These are phyloP conservation scores for Cicer pinnatifidum DNA, from an alignment of 306 rosid species.

Conservation along the genomic window DNA sequence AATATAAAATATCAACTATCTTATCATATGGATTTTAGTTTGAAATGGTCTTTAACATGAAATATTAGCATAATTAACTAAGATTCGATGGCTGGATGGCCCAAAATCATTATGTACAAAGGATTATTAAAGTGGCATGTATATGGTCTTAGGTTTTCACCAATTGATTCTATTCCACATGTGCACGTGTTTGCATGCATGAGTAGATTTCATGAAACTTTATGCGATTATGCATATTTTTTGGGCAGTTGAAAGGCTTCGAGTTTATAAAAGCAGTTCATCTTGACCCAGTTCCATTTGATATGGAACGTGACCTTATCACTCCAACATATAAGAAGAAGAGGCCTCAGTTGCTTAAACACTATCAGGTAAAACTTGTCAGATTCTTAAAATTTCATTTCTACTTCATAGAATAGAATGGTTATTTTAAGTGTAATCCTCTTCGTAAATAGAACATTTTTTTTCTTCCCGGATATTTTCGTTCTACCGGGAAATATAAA, in stretches of 20 bases:
- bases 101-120: not conserved
- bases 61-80: slow-evolving; percentile 4
- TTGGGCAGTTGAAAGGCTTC: slow-evolving; percentile 87
- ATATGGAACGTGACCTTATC: slow-evolving; percentile 90
- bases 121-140: slow-evolving; percentile 1
- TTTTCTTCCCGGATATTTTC: not conserved
- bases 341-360: slow-evolving; percentile 90
- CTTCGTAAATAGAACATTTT: not conserved
- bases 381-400: slow-evolving; percentile 37
- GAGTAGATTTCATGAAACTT: slow-evolving; percentile 42
- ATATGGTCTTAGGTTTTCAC: slow-evolving; percentile 2
- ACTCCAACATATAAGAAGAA: slow-evolving; percentile 94
- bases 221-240: slow-evolving; percentile 38
- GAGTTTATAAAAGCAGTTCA: slow-evolving; percentile 80
- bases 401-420: slow-evolving; percentile 23
- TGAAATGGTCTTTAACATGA: slow-evolving; percentile 15
- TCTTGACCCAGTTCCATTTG: slow-evolving; percentile 85
- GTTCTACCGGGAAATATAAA: not conserved
- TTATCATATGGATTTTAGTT: slow-evolving; percentile 12
- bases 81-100: not conserved
- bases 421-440: not conserved
- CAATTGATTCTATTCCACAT: slow-evolving; percentile 13
- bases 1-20: not conserved
- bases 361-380: slow-evolving; percentile 68
- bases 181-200: not conserved